Conservation (phyloP, 805 yeast genomes). For the Cyberlindnera xylosilytica region DNA sequence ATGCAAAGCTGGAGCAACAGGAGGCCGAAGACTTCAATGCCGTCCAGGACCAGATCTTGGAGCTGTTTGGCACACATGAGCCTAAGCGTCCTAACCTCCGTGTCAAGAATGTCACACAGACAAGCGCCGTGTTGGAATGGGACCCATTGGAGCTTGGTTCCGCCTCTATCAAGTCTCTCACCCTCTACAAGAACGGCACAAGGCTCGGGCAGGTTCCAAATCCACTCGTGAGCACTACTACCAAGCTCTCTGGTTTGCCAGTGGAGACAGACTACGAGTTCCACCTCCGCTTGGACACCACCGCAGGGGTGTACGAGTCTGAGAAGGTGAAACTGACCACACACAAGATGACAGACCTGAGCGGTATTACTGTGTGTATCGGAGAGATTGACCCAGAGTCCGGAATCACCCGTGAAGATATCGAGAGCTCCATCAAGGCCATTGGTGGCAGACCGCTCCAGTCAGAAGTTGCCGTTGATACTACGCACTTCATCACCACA, state of each 20-base stretch:
- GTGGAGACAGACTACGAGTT: slow-evolving; percentile 80
- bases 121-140: slow-evolving; percentile 95
- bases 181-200: slow-evolving; percentile 66
- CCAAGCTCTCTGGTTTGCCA: slow-evolving; percentile 88
- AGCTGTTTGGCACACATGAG: slow-evolving; percentile 65
- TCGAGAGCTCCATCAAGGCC: slow-evolving; percentile 56
- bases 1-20: slow-evolving; percentile 56
- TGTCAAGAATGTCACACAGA: slow-evolving; percentile 81
- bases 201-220: slow-evolving; percentile 82
- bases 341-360: slow-evolving; percentile 92
- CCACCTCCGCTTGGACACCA: slow-evolving; percentile 76
- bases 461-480: slow-evolving; percentile 72
- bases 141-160: slow-evolving; percentile 82
- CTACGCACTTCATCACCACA: slow-evolving; percentile 90
- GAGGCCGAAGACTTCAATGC: slow-evolving; percentile 57
- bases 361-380: slow-evolving; percentile 87
- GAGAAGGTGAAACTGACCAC: slow-evolving; percentile 70
- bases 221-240: slow-evolving; percentile 72
- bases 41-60: slow-evolving; percentile 71
- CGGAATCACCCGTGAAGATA: slow-evolving; percentile 46
- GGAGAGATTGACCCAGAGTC: slow-evolving; percentile 68
- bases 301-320: slow-evolving; percentile 82
- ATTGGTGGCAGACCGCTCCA: slow-evolving; percentile 86
- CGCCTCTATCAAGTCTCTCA: slow-evolving; percentile 70
- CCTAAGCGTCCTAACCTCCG: slow-evolving; percentile 72